phyloP scores from a whole-genome alignment of 1,139 yeast species.

The Yamadazyma dendronema region DNA sequence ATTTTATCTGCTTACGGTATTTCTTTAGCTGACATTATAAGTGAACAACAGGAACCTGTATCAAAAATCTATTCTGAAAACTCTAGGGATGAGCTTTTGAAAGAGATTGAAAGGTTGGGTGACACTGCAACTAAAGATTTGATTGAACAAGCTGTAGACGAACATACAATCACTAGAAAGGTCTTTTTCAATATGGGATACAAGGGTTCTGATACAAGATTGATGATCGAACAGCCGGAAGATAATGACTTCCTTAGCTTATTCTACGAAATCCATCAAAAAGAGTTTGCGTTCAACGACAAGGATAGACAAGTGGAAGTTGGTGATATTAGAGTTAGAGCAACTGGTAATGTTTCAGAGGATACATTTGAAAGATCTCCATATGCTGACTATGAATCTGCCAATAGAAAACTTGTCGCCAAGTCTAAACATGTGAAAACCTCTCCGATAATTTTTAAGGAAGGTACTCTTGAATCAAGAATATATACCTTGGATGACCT shows the following conservation, averaged over 20 bases:
- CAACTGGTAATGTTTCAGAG: slow-evolving; percentile 26
- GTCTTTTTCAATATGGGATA: slow-evolving; percentile 22
- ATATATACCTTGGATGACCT: slow-evolving; percentile 17
- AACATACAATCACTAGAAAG: slow-evolving; percentile 11
- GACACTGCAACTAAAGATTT: slow-evolving; percentile 9
- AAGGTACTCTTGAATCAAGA: slow-evolving; percentile 13
- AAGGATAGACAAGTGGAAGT: slow-evolving; percentile 39
- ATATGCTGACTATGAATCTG: slow-evolving; percentile 13
- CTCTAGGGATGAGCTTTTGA: slow-evolving; percentile 14
- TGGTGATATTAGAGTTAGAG: slow-evolving; percentile 19
- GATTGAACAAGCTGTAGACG: slow-evolving; percentile 20
- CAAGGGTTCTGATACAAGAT: slow-evolving; percentile 21
- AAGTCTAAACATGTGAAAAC: slow-evolving; percentile 2
- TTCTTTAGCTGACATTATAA: no score
- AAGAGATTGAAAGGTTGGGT: slow-evolving; percentile 11
- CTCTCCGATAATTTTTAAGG: slow-evolving; percentile 12
- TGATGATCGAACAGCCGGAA: slow-evolving; percentile 20
- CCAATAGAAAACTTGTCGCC: slow-evolving; percentile 6
- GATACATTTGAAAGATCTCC: slow-evolving; percentile 15
- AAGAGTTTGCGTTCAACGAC: slow-evolving; percentile 70
- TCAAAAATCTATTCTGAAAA: slow-evolving; percentile 11
- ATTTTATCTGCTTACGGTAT: no score
- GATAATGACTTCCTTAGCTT: slow-evolving; percentile 26
- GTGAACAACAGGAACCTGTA: slow-evolving; percentile 21
- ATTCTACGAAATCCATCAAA: slow-evolving; percentile 52